phyloP scores from a whole-genome alignment of 78 protist genomes.

The Polysphondylium violaceum region DNA sequence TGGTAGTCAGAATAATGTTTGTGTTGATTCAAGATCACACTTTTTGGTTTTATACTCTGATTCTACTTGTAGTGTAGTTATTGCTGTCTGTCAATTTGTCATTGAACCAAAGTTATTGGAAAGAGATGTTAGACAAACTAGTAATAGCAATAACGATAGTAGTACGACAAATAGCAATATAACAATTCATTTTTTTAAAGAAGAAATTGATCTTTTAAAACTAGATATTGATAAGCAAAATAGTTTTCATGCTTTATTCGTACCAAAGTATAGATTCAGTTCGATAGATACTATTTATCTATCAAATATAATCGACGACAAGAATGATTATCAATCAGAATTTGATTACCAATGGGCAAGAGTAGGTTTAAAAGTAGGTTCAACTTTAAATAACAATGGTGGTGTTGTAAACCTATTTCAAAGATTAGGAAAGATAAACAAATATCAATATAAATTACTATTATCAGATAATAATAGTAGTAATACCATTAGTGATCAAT shows the following conservation, averaged over 20 bases:
- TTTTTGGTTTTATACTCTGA: conserved; percentile 1
- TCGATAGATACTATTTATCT: neutral
- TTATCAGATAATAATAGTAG: neutral
- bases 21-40: conserved; percentile 12
- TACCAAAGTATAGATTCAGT: neutral
- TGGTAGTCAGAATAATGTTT: neutral
- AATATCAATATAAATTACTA: conserved; percentile 13
- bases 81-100: neutral
- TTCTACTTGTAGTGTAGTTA: neutral
- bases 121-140: neutral
- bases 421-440: conserved; percentile 12
- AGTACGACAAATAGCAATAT: neutral
- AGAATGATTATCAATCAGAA: neutral
- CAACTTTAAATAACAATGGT: neutral
- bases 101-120: conserved; percentile 12
- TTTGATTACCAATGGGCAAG: conserved; percentile 1
- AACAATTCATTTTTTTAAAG: conserved; percentile 15
- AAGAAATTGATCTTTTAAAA: conserved; percentile 5
- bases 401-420: conserved; percentile 1
- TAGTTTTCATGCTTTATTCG: neutral
- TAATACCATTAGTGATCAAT: neutral
- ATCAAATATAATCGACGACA: neutral
- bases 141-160: neutral
- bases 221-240: neutral
- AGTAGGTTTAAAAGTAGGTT: conserved; percentile 3